Percentiles rank a stretch among this genome's conserved stretches.
Evolutionary conservation across 176 grass and related monocot species (phyloP).

Genomic region (Lolium perenne): DNA sequence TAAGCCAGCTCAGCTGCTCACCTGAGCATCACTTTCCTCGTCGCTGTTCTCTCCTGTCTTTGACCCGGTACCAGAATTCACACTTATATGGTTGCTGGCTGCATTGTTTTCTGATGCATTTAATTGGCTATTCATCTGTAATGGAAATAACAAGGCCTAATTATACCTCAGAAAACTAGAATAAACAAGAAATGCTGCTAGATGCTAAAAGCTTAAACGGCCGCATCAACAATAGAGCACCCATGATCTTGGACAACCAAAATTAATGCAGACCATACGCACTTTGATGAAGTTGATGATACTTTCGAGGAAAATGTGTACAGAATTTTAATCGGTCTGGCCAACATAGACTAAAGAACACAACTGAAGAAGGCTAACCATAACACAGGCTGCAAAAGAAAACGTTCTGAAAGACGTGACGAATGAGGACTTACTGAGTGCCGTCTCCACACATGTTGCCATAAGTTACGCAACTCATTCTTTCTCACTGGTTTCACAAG

Average conservation of each 20-base stretch:
- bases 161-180: constrained; percentile 26
- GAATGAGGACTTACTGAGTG: constrained; percentile 72
- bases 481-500: constrained; percentile 92
- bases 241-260: background rate
- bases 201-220: background rate
- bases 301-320: background rate
- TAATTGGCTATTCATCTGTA: constrained; percentile 72
- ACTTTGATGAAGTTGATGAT: background rate
- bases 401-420: background rate
- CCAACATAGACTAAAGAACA: constrained; percentile 18
- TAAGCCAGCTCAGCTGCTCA: constrained; percentile 43
- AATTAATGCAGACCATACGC: constrained; percentile 10
- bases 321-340: background rate
- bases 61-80: constrained; percentile 61
- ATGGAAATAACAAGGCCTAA: constrained; percentile 25
- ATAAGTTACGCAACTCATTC: constrained; percentile 94
- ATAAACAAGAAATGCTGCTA: constrained; percentile 15
- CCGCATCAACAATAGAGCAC: constrained; percentile 6
- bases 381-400: constrained; percentile 5
- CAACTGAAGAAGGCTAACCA: background rate
- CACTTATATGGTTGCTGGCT: constrained; percentile 82
- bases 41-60: constrained; percentile 69
- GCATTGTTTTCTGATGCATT: constrained; percentile 80
- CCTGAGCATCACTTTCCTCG: constrained; percentile 71
- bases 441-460: constrained; percentile 99